phyloP scores from a whole-genome alignment of 441 rosid species.

The Erysimum pusillum region DNA sequence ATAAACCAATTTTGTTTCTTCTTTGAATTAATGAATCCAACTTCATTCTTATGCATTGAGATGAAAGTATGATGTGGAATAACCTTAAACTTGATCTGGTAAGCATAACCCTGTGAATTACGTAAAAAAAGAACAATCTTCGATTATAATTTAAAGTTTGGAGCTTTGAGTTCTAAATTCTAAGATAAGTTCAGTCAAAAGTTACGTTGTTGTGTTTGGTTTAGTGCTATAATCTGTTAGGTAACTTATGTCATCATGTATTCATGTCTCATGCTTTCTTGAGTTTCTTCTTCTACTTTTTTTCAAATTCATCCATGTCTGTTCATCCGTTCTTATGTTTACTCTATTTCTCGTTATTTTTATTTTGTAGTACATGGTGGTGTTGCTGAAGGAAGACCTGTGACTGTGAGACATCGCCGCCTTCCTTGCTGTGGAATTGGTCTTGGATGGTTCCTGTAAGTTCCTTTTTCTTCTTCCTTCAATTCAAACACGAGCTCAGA shows the following conservation, averaged over 20 bases:
- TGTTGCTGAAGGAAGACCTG: conserved; percentile 92
- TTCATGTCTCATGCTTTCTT: no score
- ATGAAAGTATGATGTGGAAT: background rate
- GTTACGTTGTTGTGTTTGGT: background rate
- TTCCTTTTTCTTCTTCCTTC: conserved; percentile 21
- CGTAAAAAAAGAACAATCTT: background rate
- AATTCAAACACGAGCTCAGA: background rate
- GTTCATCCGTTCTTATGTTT: conserved; percentile 7
- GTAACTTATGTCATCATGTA: background rate
- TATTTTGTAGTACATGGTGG: conserved; percentile 64
- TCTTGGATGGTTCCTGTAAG: conserved; percentile 92
- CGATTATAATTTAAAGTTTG: conserved; percentile 3
- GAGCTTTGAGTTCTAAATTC: conserved; percentile 10
- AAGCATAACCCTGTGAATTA: background rate
- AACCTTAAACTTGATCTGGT: background rate
- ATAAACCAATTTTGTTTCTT: background rate
- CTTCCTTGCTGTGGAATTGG: conserved; percentile 96
- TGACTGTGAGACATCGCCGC: conserved; percentile 70
- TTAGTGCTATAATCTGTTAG: conserved; percentile 5
- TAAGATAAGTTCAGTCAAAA: background rate
- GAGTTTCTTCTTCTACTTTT: background rate
- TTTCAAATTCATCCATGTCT: conserved; percentile 3
- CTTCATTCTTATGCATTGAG: background rate
- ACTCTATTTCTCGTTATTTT: background rate
- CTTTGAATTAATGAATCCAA: background rate